phyloP scores from a whole-genome alignment of 2,329 filamentous ascomycete species.

The Coniochaeta pulveracea region DNA sequence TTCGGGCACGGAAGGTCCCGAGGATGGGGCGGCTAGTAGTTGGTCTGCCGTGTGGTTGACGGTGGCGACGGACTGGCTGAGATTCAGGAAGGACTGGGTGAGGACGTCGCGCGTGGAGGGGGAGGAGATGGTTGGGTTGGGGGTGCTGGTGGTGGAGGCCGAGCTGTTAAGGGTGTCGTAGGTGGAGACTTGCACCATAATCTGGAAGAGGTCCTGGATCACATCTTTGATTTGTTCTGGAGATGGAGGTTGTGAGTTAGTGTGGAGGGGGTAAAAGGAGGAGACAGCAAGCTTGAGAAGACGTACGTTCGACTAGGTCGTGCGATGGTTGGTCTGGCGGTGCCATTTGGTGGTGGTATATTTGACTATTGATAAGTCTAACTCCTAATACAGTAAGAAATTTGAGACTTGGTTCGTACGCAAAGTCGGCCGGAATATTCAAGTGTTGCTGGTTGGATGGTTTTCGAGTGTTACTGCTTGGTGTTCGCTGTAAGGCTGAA shows the following conservation, averaged over 20 bases:
- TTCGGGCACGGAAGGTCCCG: constrained; percentile 34
- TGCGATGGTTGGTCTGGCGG: constrained; percentile 15
- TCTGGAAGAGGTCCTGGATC: constrained; percentile 52
- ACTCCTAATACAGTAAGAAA: too few species aligned
- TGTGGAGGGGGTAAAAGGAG: background rate
- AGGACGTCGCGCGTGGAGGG: constrained; percentile 25
- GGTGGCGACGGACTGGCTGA: constrained; percentile 20
- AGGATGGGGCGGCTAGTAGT: constrained; percentile 29
- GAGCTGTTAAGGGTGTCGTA: constrained; percentile 53
- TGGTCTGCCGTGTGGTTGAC: too few species aligned
- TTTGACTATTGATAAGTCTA: background rate
- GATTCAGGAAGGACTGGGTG: constrained; percentile 20
- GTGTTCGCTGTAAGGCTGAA: background rate
- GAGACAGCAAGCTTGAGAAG: background rate
- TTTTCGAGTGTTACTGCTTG: too few species aligned
- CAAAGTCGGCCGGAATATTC: too few species aligned
- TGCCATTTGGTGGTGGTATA: constrained; percentile 11
- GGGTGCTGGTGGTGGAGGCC: constrained; percentile 23
- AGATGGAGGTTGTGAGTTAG: background rate
- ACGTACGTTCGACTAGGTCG: constrained; percentile 13
- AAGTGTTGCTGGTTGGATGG: too few species aligned
- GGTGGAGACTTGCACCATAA: constrained; percentile 50
- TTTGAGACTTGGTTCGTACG: background rate
- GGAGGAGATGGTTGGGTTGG: constrained; percentile 18
- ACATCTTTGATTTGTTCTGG: constrained; percentile 48